Evolutionary conservation across 2,329 filamentous ascomycete species (phyloP).

Genomic region (Colletotrichum higginsianum): DNA sequence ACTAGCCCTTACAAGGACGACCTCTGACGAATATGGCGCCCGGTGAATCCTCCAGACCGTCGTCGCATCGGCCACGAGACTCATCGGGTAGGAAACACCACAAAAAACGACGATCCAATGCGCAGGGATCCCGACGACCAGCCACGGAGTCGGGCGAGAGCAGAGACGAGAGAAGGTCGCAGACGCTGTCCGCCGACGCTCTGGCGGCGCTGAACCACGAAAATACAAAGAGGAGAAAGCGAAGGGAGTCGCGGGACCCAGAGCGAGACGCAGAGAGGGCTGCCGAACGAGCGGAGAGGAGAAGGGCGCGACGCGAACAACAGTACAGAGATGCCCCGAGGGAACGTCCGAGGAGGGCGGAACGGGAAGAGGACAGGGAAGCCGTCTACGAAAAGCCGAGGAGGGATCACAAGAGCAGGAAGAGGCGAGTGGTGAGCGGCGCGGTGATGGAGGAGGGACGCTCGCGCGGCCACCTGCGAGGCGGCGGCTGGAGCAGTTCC

Average conservation of each 20-base stretch:
- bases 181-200: conserved; percentile 65
- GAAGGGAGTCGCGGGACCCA: conserved; percentile 41
- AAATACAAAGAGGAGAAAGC: conserved; percentile 64
- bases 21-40: conserved; percentile 54
- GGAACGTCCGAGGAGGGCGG: conserved; percentile 36
- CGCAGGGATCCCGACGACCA: conserved; percentile 50
- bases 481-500: conserved; percentile 60
- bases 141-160: conserved; percentile 54
- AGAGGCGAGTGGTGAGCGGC: conserved; percentile 78
- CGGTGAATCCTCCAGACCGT: conserved; percentile 51
- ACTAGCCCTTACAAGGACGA: conserved; percentile 26
- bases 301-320: conserved; percentile 41
- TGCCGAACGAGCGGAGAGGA: conserved; percentile 48
- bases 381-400: conserved; percentile 51
- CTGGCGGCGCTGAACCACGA: conserved; percentile 76
- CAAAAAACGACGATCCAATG: conserved; percentile 52
- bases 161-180: conserved; percentile 47
- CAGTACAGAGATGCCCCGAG: conserved; percentile 41
- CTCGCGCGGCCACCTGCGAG: conserved; percentile 55
- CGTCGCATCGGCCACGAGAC: conserved; percentile 50
- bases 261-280: conserved; percentile 52
- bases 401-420: conserved; percentile 59
- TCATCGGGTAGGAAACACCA: conserved; percentile 53
- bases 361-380: conserved; percentile 47
- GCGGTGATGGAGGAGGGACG: conserved; percentile 78